A percentile compares a stretch with the other conserved stretches of the same genome.
These are phyloP conservation scores for Neurospora sp. DNA, from an alignment of 495 filamentous ascomycete species.

Conservation along the genomic window DNA sequence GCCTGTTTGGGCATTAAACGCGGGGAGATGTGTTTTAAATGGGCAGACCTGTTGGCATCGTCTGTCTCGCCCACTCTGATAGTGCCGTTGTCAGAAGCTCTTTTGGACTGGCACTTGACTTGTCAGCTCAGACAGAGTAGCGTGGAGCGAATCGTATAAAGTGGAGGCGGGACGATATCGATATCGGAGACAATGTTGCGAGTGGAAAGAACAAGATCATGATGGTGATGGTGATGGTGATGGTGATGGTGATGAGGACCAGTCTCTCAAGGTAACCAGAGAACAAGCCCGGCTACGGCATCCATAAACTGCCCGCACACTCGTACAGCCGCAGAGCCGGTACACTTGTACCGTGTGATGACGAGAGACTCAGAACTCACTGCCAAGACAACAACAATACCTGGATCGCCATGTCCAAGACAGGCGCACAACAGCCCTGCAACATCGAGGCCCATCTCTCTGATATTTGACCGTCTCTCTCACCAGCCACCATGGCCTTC, in stretches of 20 bases:
- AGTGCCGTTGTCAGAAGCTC: background rate
- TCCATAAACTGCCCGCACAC: background rate
- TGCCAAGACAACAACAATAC: background rate
- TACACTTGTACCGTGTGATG: background rate
- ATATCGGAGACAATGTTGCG: background rate
- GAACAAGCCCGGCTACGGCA: background rate
- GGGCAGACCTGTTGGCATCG: background rate
- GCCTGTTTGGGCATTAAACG: conserved; percentile 29
- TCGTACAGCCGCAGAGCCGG: background rate
- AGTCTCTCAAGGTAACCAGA: background rate
- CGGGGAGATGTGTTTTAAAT: conserved; percentile 12
- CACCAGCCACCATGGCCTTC: background rate
- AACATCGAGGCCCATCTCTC: background rate
- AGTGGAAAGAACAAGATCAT: background rate
- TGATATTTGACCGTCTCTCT: background rate
- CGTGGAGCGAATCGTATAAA: background rate
- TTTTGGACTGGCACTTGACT: background rate
- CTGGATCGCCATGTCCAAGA: background rate
- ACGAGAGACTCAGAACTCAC: background rate
- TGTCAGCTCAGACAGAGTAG: background rate
- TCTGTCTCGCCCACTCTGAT: background rate
- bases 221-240: background rate
- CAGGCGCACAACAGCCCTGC: background rate
- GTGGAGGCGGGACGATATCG: background rate
- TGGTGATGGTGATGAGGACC: background rate